Base-by-base conservation (phyloP, 805 yeast species). In the Ogataea ganodermae region DNA sequence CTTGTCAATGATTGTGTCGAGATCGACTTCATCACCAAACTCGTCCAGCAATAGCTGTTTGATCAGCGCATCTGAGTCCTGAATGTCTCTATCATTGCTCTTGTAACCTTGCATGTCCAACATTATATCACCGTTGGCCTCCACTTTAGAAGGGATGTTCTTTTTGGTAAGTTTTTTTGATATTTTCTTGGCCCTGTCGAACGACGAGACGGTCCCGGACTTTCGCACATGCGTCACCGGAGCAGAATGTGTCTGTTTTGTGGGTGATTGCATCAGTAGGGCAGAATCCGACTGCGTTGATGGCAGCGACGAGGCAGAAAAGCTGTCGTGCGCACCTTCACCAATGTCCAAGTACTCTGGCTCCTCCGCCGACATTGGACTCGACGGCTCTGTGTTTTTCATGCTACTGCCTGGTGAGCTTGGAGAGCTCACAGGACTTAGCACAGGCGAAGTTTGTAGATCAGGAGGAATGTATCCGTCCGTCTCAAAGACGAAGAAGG, bases 71-170 rank as follows among this genome's bases (percentile, higher is more conserved):
- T 90, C 96, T 0, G 95, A 80, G 56, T 81, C 83, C 42, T 83
- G 83, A 33, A 86, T 80, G 63, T 85, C 89, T 55, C 83, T 81
- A 43, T 83, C 86, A 58, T 84, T 89, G 27, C 96, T 86, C 67
- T 91, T 92, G 69, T 94, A 94, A 14, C 99, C 99, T 58, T 90
- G 95, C 84, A 92, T 89, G 68, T 94, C 99, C 37, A 94, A 70
- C 35, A 90, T 79, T 57, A 94, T 75, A 61, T 90, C 96, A 10
- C 99, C 99, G 59, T 89, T 87, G 51, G 85, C 84, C 52, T 88
- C 96, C 30, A 91, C 78, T 55, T 83, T 88, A 23, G 95, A 84
- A 1, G 97, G 97, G 26, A 94, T 90, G 61, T 90, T 88, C 55
- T 81, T 80, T 53, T 79, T 75, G 14, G 79, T 81, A 33, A 89